Base-by-base conservation (phyloP, 2,329 filamentous ascomycete species). In the Pseudonectria buxi region DNA sequence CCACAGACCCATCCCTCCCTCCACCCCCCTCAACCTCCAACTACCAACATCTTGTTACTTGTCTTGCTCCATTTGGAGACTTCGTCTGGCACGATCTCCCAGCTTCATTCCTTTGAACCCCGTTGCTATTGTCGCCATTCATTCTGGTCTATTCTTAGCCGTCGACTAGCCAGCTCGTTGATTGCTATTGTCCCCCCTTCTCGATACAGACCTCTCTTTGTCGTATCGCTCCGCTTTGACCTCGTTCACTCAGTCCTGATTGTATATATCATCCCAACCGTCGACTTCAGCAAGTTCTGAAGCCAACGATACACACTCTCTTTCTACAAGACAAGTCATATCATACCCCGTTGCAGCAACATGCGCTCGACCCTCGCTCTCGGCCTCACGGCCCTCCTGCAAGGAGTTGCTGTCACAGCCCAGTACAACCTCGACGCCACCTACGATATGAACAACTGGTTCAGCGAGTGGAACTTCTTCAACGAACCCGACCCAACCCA, bases 401-500 rank as follows among this genome's bases (percentile, higher is more conserved):
- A 48, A 26, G 47, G 44, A 13, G 45, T 40, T 28, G 46, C 47
- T 32, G 41, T 45, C 10, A 22, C 18, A 9, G 55, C 59, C 7
- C 41, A 46, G 35, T 78, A 77, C 54, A 55, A 51, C 10, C 60
- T 76, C 33, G 56, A 64, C 36, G 68, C 70, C 47, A 53, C 57
- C 28, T 78, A 65, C 57, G 64, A 76, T 55, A 38, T 53, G 6
- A 61, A 55, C 53, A 78, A 77, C 62, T 78, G 78, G 58, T 77
- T 77, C 56, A 46, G 64, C 14, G 57, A 62, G 33, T 77, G 77
- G 50, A 62, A 68, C 38, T 80, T 81, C 61, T 79, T 71, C 59
- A 64, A 56, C 34, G 61, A 57, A 4, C 40, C 61, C 0, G 86
- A 92, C 51, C 86, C 86, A 0, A 92, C 86, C 3, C 50, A 79